Conservation (phyloP, 139 green algal species). For the Chlamydomonas asymmetrica region DNA sequence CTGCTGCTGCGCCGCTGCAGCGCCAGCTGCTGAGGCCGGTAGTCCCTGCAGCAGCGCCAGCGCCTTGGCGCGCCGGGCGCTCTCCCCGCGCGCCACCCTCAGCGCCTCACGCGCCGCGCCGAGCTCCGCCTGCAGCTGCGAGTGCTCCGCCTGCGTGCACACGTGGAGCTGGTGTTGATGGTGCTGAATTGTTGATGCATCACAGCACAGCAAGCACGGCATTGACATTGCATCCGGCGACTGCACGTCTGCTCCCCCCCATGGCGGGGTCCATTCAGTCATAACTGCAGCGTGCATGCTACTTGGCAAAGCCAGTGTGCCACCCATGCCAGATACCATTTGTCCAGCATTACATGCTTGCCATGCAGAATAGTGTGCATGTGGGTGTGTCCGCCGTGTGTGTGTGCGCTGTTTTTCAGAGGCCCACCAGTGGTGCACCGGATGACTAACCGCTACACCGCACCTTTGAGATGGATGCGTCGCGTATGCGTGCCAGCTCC, state of each 20-base stretch:
- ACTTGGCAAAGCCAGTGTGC: too few species aligned
- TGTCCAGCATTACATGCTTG: too few species aligned
- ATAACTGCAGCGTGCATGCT: too few species aligned
- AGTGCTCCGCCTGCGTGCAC: slow-evolving; percentile 32
- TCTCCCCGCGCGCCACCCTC: slow-evolving; percentile 39
- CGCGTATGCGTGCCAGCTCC: slow-evolving; percentile 20
- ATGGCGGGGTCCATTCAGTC: too few species aligned
- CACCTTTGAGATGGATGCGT: slow-evolving; percentile 4
- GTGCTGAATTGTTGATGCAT: neutral
- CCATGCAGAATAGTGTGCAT: too few species aligned
- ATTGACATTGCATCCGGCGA: too few species aligned
- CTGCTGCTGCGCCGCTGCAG: too few species aligned
- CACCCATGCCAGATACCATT: too few species aligned
- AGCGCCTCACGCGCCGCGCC: slow-evolving; percentile 38
- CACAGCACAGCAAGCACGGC: neutral
- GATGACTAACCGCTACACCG: neutral
- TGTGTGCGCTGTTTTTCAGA: too few species aligned
- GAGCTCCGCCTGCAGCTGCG: slow-evolving; percentile 45
- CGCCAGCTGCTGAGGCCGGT: slow-evolving; percentile 27
- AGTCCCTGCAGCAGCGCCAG: slow-evolving; percentile 47
- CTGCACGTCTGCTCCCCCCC: too few species aligned
- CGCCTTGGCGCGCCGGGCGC: slow-evolving; percentile 34
- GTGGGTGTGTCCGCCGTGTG: too few species aligned
- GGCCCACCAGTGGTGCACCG: too few species aligned
- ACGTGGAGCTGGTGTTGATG: neutral